Conservation (phyloP, 2,329 filamentous ascomycete genomes). For the Pseudogymnoascus sp. region DNA sequence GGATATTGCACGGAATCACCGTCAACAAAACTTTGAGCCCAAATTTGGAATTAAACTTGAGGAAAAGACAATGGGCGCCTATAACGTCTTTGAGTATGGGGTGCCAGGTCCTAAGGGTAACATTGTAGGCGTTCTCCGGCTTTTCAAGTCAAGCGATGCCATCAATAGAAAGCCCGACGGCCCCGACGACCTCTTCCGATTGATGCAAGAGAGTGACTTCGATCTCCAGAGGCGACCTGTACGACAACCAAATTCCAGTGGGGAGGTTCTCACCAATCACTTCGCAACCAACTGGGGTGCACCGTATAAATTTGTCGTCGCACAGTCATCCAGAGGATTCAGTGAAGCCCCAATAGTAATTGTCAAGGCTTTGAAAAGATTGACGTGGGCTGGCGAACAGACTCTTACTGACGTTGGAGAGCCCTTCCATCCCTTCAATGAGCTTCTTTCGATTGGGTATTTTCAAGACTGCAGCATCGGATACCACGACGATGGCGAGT, state of each 20-base stretch:
- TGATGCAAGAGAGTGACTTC: slow-evolving; percentile 40
- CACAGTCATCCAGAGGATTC: slow-evolving; percentile 45
- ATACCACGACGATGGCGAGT: slow-evolving; percentile 63
- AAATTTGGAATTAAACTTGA: background rate
- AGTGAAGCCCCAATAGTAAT: slow-evolving; percentile 42
- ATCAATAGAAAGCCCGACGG: slow-evolving; percentile 48
- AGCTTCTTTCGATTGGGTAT: slow-evolving; percentile 57
- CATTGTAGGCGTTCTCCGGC: slow-evolving; percentile 43
- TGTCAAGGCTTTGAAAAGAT: slow-evolving; percentile 42
- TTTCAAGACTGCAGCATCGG: slow-evolving; percentile 53
- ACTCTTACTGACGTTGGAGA: slow-evolving; percentile 28
- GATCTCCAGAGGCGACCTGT: slow-evolving; percentile 40
- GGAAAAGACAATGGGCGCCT: slow-evolving; percentile 18
- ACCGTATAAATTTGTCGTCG: slow-evolving; percentile 59
- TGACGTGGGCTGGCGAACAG: slow-evolving; percentile 48
- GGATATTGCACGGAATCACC: background rate
- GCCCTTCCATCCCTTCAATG: slow-evolving; percentile 48
- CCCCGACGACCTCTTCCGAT: slow-evolving; percentile 53
- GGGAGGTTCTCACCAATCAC: slow-evolving; percentile 44
- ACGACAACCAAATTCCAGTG: slow-evolving; percentile 26
- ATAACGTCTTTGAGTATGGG: slow-evolving; percentile 34
- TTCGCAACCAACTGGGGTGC: slow-evolving; percentile 47
- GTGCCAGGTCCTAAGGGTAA: slow-evolving; percentile 37
- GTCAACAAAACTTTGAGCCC: background rate
- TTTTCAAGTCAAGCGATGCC: slow-evolving; percentile 49